These are phyloP conservation scores for Ambrosia hybrid DNA, from an alignment of 140 eudicot genomes.

Conservation along the genomic window DNA sequence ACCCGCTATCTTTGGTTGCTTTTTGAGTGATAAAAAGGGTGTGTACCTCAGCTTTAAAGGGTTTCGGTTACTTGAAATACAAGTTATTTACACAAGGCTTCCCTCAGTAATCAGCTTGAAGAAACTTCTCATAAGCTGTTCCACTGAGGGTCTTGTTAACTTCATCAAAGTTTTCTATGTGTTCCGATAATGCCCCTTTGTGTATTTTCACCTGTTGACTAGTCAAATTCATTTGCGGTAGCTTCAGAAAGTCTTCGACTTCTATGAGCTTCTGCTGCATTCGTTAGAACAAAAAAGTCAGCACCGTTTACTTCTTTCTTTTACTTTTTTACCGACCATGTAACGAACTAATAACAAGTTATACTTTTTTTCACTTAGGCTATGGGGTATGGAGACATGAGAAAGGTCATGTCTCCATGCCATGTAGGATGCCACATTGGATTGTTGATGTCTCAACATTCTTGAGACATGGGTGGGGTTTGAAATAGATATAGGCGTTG, in stretches of 20 bases:
- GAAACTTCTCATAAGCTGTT: slow-evolving; percentile 77
- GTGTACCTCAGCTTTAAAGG: slow-evolving; percentile 13
- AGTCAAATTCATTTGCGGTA: slow-evolving; percentile 55
- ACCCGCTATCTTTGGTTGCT: slow-evolving; percentile 21
- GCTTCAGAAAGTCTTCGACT: slow-evolving; percentile 69
- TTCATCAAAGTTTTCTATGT: slow-evolving; percentile 79
- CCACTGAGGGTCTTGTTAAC: slow-evolving; percentile 74
- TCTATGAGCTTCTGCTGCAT: slow-evolving; percentile 54
- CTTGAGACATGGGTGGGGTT: no score
- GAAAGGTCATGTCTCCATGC: no score
- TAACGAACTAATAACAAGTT: neutral
- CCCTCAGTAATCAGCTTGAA: slow-evolving; percentile 65
- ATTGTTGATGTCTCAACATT: no score
- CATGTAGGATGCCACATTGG: no score
- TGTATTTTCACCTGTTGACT: slow-evolving; percentile 97
- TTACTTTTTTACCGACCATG: neutral
- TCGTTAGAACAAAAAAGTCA: neutral
- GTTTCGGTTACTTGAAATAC: slow-evolving; percentile 24
- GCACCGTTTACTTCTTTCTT: neutral
- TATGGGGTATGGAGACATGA: no score
- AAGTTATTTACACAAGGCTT: slow-evolving; percentile 37
- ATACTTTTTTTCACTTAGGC: neutral
- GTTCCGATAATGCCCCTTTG: slow-evolving; percentile 77
- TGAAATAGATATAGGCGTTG: no score
- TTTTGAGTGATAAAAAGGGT: slow-evolving; percentile 11